Conservation (phyloP, 805 yeast species). For the Metschnikowia orientalis region DNA sequence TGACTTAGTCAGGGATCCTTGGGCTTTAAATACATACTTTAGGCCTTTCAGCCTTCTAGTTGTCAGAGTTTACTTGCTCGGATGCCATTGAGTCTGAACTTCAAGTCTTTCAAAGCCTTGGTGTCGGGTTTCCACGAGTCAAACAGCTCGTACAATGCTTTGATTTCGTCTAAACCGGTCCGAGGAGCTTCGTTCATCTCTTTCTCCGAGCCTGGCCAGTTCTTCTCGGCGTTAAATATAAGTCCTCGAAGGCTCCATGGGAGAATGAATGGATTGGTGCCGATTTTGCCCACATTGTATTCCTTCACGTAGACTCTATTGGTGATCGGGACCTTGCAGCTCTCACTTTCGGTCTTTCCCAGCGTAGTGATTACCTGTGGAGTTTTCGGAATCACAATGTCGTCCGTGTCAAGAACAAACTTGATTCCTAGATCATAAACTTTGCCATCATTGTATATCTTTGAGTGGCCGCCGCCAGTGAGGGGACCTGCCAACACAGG, state of each 20-base stretch:
- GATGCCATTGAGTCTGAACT: conserved; percentile 64
- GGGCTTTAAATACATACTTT: too few relatives aligned
- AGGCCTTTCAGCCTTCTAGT: conserved; percentile 1
- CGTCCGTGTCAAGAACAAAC: conserved; percentile 71
- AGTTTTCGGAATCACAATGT: conserved; percentile 40
- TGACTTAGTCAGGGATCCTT: too few relatives aligned
- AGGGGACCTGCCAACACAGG: conserved; percentile 66
- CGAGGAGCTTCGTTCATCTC: conserved; percentile 13
- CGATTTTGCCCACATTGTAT: conserved; percentile 62
- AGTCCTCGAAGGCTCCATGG: conserved; percentile 94
- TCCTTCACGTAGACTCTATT: conserved; percentile 37
- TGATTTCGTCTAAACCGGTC: conserved; percentile 50
- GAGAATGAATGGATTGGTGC: conserved; percentile 75
- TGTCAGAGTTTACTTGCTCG: conserved; percentile 37
- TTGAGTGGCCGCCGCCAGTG: conserved; percentile 95
- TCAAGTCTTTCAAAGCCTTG: conserved; percentile 76
- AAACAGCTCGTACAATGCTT: conserved; percentile 61
- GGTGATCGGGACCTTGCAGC: conserved; percentile 26
- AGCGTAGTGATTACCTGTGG: conserved; percentile 1
- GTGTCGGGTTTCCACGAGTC: conserved; percentile 86
- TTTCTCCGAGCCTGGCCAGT: conserved; percentile 43
- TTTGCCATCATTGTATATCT: conserved; percentile 74
- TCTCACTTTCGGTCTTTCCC: conserved; percentile 7
- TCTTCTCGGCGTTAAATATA: conserved; percentile 50
- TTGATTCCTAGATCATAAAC: conserved; percentile 80